Conservation (phyloP, 352 stramenopile species). For the Pythium aristosporum region DNA sequence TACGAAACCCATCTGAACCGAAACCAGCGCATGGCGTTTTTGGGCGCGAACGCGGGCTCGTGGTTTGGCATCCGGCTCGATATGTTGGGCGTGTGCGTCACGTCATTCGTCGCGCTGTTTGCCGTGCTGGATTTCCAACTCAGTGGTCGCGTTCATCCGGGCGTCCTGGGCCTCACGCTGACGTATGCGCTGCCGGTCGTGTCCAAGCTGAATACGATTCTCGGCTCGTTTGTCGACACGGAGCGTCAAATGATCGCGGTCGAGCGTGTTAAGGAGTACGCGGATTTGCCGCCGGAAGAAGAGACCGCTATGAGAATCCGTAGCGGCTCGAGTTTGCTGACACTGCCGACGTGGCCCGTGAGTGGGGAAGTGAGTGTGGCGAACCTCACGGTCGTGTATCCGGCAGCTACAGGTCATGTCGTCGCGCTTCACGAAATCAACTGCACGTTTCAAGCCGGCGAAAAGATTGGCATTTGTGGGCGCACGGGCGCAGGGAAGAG, state of each 20-base stretch:
- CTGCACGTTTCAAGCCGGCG: slow-evolving; percentile 45
- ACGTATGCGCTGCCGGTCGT: slow-evolving; percentile 90
- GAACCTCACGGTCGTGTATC: slow-evolving; percentile 52
- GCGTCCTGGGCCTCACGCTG: slow-evolving; percentile 86
- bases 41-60: slow-evolving; percentile 60
- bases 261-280: slow-evolving; percentile 87
- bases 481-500: slow-evolving; percentile 91
- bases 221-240: slow-evolving; percentile 85
- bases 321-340: slow-evolving; percentile 9
- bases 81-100: slow-evolving; percentile 78
- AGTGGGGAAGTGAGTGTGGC: slow-evolving; percentile 51
- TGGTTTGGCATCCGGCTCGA: slow-evolving; percentile 89
- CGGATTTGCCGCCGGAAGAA: slow-evolving; percentile 50
- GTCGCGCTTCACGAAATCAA: slow-evolving; percentile 45
- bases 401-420: background rate
- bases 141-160: slow-evolving; percentile 54
- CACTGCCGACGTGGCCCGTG: slow-evolving; percentile 38
- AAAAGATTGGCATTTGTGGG: slow-evolving; percentile 83
- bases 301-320: background rate
- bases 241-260: slow-evolving; percentile 92
- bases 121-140: slow-evolving; percentile 71
- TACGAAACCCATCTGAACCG: slow-evolving; percentile 55
- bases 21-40: slow-evolving; percentile 79
- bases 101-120: slow-evolving; percentile 76
- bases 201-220: slow-evolving; percentile 80